Evolutionary conservation across 2,329 filamentous ascomycete genomes (phyloP), one percentile per base, ranked within the genome.

Genomic region (Seiridium cupressi): DNA sequence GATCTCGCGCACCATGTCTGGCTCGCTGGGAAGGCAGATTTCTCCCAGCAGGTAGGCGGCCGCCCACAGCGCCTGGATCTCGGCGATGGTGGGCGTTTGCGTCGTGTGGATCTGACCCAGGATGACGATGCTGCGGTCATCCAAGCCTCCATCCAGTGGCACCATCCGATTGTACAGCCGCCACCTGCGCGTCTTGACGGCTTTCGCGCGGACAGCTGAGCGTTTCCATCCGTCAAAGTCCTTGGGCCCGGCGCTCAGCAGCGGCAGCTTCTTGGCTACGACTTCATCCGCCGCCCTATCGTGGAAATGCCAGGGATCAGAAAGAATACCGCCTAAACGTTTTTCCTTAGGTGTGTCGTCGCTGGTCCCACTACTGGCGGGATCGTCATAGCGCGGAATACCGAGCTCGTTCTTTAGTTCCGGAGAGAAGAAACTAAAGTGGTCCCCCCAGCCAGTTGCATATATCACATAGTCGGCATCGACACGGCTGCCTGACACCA

Each of bases 11-110:
- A 49, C 35, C 60, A 61, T 61, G 34, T 10, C 13, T 5, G 32
- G 48, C 26, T 55, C 36, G 2, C 13, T 11, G 3, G 60, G 60
- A 3, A 55, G 51, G 2, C 10, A 60, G 5, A 70, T 10, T 31
- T 64, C 36, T 9, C 65, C 69, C 26, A 63, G 60, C n/a, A 72
- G 51, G 53, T 66, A 72, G 7, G 60, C 51, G 49, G 65, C 60
- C 9, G 60, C 65, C 68, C 68, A 72, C 44, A 72, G 60, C 3
- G 67, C 42, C 53, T 70, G 69, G 9, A 69, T 47, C 57, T 65
- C 63, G 3, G 64, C 55, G 6, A 66, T 57, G 2, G 66, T 18
- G 3, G 69, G 68, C 2, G 69, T 70, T 38, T 65, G 60, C 3
- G 63, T 64, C 3, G 69, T 64, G 61, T 69, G 67, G 40, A 71